These are phyloP conservation scores for Debaryomyces prosopidis DNA, from an alignment of 805 yeast genomes.

Conservation along the genomic window DNA sequence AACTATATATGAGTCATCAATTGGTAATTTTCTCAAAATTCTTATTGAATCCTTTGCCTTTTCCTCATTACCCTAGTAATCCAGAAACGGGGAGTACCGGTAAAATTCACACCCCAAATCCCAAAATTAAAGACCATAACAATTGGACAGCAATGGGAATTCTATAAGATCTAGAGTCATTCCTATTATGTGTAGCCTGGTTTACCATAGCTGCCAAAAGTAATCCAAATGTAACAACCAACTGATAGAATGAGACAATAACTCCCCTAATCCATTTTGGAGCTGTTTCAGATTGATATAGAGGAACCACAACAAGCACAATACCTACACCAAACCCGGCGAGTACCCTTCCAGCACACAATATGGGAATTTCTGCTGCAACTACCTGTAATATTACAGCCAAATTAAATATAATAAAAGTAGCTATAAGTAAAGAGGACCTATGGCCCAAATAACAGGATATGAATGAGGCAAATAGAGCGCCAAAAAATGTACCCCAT, in stretches of 20 bases:
- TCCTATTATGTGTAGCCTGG: conserved; percentile 55
- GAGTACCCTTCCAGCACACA: conserved; percentile 49
- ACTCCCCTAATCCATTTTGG: conserved; percentile 74
- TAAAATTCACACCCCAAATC: conserved; percentile 53
- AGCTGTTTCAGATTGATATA: conserved; percentile 66
- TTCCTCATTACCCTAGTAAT: conserved; percentile 49
- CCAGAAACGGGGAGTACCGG: conserved; percentile 74
- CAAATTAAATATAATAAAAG: conserved; percentile 54
- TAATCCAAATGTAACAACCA: conserved; percentile 70
- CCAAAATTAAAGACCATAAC: conserved; percentile 53
- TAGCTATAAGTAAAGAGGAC: conserved; percentile 50
- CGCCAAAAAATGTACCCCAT: conserved; percentile 74
- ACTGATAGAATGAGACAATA: conserved; percentile 67
- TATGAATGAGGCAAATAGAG: conserved; percentile 53
- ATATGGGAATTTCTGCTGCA: conserved; percentile 44
- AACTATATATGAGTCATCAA: conserved; percentile 55
- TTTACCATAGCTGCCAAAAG: conserved; percentile 68
- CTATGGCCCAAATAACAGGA: conserved; percentile 66
- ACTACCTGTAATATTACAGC: conserved; percentile 65
- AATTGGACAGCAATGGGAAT: conserved; percentile 59
- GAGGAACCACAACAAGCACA: conserved; percentile 66
- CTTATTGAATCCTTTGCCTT: conserved; percentile 59
- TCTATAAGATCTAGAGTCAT: conserved; percentile 62
- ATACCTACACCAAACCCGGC: conserved; percentile 74
- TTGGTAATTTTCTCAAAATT: conserved; percentile 53